These are phyloP conservation scores for Sphagnurus paluster DNA, from an alignment of 1,284 basidiomycete species.

Conservation along the genomic window DNA sequence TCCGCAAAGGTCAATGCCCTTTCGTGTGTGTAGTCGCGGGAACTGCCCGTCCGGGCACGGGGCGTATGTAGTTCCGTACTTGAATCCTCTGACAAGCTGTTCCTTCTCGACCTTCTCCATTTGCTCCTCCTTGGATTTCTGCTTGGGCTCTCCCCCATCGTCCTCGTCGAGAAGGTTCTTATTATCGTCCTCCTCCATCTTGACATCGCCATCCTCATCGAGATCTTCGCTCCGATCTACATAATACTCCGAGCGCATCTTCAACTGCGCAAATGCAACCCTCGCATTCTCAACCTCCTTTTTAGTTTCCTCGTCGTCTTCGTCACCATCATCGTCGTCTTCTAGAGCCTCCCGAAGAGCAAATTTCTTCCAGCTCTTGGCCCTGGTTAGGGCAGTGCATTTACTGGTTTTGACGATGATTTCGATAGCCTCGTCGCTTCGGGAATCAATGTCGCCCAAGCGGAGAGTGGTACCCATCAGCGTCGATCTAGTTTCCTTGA, in stretches of 20 bases:
- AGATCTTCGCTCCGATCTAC: slow-evolving; percentile 40
- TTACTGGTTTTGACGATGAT: slow-evolving; percentile 82
- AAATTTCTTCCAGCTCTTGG: slow-evolving; percentile 85
- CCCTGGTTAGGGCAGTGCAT: slow-evolving; percentile 72
- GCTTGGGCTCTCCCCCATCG: slow-evolving; percentile 26
- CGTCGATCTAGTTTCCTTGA: slow-evolving; percentile 68
- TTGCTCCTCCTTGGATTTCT: slow-evolving; percentile 29
- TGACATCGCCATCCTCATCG: slow-evolving; percentile 32
- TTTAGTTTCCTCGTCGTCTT: slow-evolving; percentile 9
- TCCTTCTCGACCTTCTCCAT: slow-evolving; percentile 68
- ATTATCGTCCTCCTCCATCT: slow-evolving; percentile 44
- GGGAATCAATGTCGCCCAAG: slow-evolving; percentile 70
- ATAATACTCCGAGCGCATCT: slow-evolving; percentile 58
- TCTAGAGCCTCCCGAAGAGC: slow-evolving; percentile 40
- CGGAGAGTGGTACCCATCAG: slow-evolving; percentile 65
- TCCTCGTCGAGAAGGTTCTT: slow-evolving; percentile 35
- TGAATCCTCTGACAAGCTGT: slow-evolving; percentile 80
- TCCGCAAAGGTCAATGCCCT: slow-evolving; percentile 86
- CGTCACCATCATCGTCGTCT: slow-evolving; percentile 19
- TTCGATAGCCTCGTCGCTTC: slow-evolving; percentile 70
- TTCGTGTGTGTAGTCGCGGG: slow-evolving; percentile 65
- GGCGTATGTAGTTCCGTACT: slow-evolving; percentile 89
- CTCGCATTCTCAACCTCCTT: slow-evolving; percentile 31
- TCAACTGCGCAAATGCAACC: slow-evolving; percentile 51
- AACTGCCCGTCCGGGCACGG: slow-evolving; percentile 84